These are phyloP conservation scores for Fusarium hostae DNA, from an alignment of 2,329 filamentous ascomycete species.

Conservation along the genomic window DNA sequence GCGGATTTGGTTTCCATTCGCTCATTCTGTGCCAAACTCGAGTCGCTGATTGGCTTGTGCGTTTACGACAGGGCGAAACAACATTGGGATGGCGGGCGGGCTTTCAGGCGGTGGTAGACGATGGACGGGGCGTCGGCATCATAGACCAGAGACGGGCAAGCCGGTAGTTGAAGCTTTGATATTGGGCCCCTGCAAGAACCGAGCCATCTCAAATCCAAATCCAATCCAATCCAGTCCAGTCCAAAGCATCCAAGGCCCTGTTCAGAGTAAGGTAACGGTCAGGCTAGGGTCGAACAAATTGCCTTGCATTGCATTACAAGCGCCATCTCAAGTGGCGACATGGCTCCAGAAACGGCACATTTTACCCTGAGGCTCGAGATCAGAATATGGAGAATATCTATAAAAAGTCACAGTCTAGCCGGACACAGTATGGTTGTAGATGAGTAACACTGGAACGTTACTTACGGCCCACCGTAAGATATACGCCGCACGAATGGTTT, in stretches of 20 bases:
- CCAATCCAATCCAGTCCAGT: not conserved
- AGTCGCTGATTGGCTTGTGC: conserved; percentile 13
- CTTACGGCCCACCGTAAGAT: conserved; percentile 32
- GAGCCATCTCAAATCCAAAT: conserved; percentile 17
- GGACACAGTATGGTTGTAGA: conserved; percentile 7
- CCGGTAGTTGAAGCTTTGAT: conserved; percentile 37
- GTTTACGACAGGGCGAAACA: conserved; percentile 23
- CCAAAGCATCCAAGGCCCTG: not conserved
- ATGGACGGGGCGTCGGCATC: conserved; percentile 6
- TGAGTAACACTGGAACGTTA: conserved; percentile 38
- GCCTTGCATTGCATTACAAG: conserved; percentile 30
- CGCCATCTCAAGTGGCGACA: conserved; percentile 30
- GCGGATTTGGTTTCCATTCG: conserved; percentile 23
- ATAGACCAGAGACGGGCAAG: conserved; percentile 21
- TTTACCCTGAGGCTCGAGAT: conserved; percentile 31
- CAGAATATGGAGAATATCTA: conserved; percentile 33
- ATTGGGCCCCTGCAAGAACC: conserved; percentile 12
- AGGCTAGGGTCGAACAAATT: conserved; percentile 10
- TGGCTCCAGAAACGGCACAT: conserved; percentile 31
- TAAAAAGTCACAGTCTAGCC: conserved; percentile 34
- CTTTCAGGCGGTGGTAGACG: conserved; percentile 25
- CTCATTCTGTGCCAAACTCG: not conserved
- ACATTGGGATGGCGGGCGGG: conserved; percentile 23
- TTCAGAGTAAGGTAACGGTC: conserved; percentile 10
- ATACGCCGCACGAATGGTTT: conserved; percentile 33